Base-by-base conservation (phyloP, 495 filamentous ascomycete genomes). In the Podospora fimiseda region DNA sequence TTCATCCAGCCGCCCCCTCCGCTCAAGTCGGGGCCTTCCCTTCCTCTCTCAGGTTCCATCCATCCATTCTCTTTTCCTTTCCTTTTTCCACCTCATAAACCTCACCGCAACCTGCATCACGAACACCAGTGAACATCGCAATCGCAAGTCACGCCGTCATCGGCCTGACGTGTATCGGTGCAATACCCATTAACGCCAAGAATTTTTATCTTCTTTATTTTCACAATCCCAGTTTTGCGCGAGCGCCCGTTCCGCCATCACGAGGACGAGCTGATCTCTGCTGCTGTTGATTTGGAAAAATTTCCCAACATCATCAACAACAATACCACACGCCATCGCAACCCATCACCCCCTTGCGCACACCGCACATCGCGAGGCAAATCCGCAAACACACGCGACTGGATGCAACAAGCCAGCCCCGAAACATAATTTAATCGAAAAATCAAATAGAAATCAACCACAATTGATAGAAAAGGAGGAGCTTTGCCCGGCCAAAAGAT, bases 401-500 rank as follows among this genome's bases (percentile, higher is more conserved):
- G n/a, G n/a, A n/a, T n/a, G n/a, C n/a, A n/a, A n/a, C n/a, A n/a
- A n/a, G n/a, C n/a, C n/a, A n/a, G n/a, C n/a, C n/a, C n/a, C n/a
- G n/a, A n/a, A n/a, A n/a, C n/a, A n/a, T n/a, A n/a, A n/a, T n/a
- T n/a, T n/a, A n/a, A n/a, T n/a, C n/a, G n/a, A 5, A 41, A n/a
- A 14, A 41, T 18, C 4, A 41, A 14, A 18, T 18, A 18, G 8
- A 38, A 30, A 24, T 2, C 5, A 37, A 27, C 13, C 39, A 18
- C 18, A 37, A 53, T 30, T 19, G 24, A 42, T 4, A 41, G 11
- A 41, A 18, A 14, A 18, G 11, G 13, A 41, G 16, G 39, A 14
- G 16, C 11, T 7, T n/a, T 7, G 4, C 44, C 22, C 44, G 23
- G 4, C 16, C 20, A n/a, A 51, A 58, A 47, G 15, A 84, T 83